Evolutionary conservation across 208 protist genomes (phyloP).

Genomic region (Acanthamoeba sp.): DNA sequence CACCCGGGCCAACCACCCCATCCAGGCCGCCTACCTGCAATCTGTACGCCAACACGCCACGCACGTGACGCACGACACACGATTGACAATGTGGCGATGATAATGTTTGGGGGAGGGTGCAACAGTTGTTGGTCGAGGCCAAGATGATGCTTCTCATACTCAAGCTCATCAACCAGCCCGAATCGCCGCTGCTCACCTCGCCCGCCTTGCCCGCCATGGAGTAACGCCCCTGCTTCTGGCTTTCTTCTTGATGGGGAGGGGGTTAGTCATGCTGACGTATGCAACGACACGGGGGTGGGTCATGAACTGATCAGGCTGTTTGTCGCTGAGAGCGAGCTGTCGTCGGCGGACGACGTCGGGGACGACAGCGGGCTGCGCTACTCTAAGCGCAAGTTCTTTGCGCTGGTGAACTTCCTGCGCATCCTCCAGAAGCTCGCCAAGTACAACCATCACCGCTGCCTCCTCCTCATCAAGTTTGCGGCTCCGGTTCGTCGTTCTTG

Average conservation of each 20-base stretch:
- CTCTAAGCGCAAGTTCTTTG: slow-evolving; percentile 62
- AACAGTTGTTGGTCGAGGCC: slow-evolving; percentile 69
- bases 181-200: background rate
- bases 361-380: background rate
- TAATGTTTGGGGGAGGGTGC: background rate
- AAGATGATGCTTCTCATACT: slow-evolving; percentile 71
- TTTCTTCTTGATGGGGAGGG: background rate
- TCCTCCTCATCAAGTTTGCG: slow-evolving; percentile 46
- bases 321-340: slow-evolving; percentile 1
- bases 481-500: background rate
- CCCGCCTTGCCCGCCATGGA: background rate
- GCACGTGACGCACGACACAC: background rate
- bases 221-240: background rate
- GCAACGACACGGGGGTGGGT: background rate
- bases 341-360: background rate
- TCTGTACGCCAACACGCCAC: slow-evolving; percentile 29
- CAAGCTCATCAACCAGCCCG: slow-evolving; percentile 69
- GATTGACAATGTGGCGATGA: background rate
- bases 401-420: slow-evolving; percentile 71
- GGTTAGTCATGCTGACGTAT: no score
- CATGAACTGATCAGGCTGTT: no score
- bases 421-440: slow-evolving; percentile 64
- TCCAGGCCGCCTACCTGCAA: slow-evolving; percentile 65
- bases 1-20: slow-evolving; percentile 59
- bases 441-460: slow-evolving; percentile 47